Evolutionary conservation across 75 land plant genomes (phyloP).

Genomic region (Selaginella moellendorffii): DNA sequence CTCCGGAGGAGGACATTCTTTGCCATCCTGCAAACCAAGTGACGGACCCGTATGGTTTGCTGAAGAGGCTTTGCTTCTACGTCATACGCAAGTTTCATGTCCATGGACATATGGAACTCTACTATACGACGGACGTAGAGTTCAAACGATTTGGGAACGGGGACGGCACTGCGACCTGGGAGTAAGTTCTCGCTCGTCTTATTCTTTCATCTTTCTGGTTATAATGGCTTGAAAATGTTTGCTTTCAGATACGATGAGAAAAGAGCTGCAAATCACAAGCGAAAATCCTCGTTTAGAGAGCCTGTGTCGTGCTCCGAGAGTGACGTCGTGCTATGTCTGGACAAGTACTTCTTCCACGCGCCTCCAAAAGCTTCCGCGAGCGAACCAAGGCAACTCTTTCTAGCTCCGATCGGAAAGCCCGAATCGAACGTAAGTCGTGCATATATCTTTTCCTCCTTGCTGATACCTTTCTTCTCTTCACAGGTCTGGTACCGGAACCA

Average conservation of each 20-base stretch:
- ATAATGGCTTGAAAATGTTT: not conserved
- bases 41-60: constrained; percentile 7
- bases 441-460: no score
- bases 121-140: constrained; percentile 6
- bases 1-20: constrained; percentile 4
- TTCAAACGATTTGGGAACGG: not conserved
- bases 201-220: not conserved
- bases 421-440: not conserved
- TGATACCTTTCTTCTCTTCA: no score
- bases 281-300: constrained; percentile 3
- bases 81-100: constrained; percentile 7
- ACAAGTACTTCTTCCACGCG: constrained; percentile 4
- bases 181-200: not conserved
- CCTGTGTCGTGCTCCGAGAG: not conserved
- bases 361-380: not conserved
- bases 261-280: not conserved
- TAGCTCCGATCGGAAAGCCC: constrained; percentile 2
- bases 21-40: constrained; percentile 5
- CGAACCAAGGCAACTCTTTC: not conserved
- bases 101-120: constrained; percentile 6
- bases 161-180: not conserved
- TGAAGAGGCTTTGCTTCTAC: constrained; percentile 5
- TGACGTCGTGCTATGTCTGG: constrained; percentile 1
- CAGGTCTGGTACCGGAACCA: constrained; percentile 2
- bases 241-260: constrained; percentile 5